Base-by-base conservation (phyloP, 1,284 basidiomycete species). In the Athelia psychrophila region DNA sequence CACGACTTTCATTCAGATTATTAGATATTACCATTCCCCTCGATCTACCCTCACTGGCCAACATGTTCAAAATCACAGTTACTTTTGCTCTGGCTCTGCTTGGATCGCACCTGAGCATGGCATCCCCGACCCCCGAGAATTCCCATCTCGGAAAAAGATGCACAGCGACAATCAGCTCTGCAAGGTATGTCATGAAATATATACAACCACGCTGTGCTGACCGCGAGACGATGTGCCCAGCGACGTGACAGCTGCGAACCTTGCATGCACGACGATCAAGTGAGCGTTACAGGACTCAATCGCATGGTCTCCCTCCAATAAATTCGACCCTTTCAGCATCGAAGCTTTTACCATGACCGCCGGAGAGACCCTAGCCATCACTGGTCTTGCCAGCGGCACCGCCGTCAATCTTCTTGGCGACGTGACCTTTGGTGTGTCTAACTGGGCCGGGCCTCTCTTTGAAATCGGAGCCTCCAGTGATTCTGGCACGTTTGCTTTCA, bases 261-360 rank as follows among this genome's bases (percentile, higher is more conserved):
- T 33, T 16, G 30, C 23, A 9, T 48, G 47, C 47, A 48, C 25
- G 25, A 48, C 47, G 6, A 48, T 48, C 47, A 48, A 48, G 47
- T 48, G 30, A 16, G 47, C 19, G 13, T 13, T n/a, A n/a, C n/a
- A n/a, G n/a, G n/a, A n/a, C n/a, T n/a, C n/a, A n/a, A n/a, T n/a
- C n/a, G n/a, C 25, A 48, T 15, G 19, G 9, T 35, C 24, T n/a
- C 30, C n/a, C 13, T 33, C 24, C 5, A 4, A 12, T 19, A 20
- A 4, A 36, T 20, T 32, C 13, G 5, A 16, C 16, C 35, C 5
- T 20, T 15, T 30, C 12, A 48, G 47, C 30, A 48, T 48, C 19
- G 25, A 48, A 19, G 15, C 47, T 30, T 48, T 48, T 19, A 48
- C 47, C 15, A 48, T 48, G 47, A 48, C 47, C 30, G 47, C 47